Base-by-base conservation (phyloP, 2,329 filamentous ascomycete species). In the Pseudogymnoascus destructans region DNA sequence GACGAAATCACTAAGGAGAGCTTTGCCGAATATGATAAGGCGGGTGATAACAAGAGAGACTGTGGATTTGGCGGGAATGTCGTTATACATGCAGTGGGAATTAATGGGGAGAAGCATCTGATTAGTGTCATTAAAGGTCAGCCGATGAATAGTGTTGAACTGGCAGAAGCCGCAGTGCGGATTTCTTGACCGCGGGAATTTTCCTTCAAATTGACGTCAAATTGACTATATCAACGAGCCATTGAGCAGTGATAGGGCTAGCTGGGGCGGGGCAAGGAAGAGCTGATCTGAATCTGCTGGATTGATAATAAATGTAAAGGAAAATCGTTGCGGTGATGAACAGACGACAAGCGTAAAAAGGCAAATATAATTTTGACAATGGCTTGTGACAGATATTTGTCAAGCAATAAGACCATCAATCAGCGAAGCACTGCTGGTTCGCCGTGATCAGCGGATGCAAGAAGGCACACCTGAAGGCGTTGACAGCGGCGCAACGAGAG, bases 1-100 rank as follows among this genome's bases (percentile, higher is more conserved):
- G 60, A 60, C 2, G 64, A 62, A 46, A 64, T 68, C 33, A 67
- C 59, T 13, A 70, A 70, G 64, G 67, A 68, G 17, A 67, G 69
- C 35, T 73, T 67, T 59, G 70, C 62, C 0, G 66, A 73, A 63
- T 73, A 71, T 54, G 70, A 73, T 38, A 66, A 68, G 57, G 66
- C 66, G 17, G 67, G 67, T 9, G 65, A 64, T 21, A 59, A 60
- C 19, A 55, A 62, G 19, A 59, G 66, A 25, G 57, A 55, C 1
- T 65, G 61, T 2, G 60, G 73, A 58, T 77, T 71, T 68, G 74
- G 73, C 4, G 73, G 75, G 13, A 72, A 76, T 21, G 70, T 73
- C 2, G 59, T 74, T 1, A 70, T 73, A 11, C 74, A 75, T 60
- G 74, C 74, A 5, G 72, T 77, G 1, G 68, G 69, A 0, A 65